phyloP scores from a whole-genome alignment of 2,329 filamentous ascomycete genomes.

The Leptographium radiaticola region DNA sequence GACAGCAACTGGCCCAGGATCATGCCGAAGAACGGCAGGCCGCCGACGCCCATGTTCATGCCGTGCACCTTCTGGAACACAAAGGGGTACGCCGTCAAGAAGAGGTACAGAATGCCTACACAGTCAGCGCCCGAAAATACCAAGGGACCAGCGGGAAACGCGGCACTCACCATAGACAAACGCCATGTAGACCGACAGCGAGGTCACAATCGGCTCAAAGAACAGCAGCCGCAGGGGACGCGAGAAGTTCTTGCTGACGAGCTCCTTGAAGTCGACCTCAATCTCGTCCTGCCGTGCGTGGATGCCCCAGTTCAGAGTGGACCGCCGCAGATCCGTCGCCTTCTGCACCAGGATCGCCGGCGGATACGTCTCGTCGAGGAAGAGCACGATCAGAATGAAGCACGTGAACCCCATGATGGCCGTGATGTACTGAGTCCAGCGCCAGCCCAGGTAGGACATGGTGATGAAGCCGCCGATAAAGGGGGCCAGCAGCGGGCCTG shows the following conservation, averaged over 20 bases:
- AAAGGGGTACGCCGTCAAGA: slow-evolving; percentile 72
- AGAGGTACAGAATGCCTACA: slow-evolving; percentile 58
- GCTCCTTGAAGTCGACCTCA: slow-evolving; percentile 50
- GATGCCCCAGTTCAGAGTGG: slow-evolving; percentile 57
- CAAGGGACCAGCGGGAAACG: no score
- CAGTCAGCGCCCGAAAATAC: not conserved
- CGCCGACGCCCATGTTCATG: slow-evolving; percentile 55
- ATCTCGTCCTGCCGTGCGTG: slow-evolving; percentile 62
- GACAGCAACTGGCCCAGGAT: slow-evolving; percentile 59
- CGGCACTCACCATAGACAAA: slow-evolving; percentile 48
- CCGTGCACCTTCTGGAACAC: slow-evolving; percentile 64
- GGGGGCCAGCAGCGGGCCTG: slow-evolving; percentile 53
- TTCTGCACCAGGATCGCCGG: slow-evolving; percentile 50
- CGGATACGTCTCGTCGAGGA: slow-evolving; percentile 58
- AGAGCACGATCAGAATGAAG: slow-evolving; percentile 45
- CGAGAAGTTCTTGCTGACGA: slow-evolving; percentile 53
- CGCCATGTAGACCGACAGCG: slow-evolving; percentile 58
- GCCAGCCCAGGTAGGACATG: slow-evolving; percentile 52
- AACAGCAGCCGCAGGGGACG: slow-evolving; percentile 53
- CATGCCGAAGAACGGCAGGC: slow-evolving; percentile 79
- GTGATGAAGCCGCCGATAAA: slow-evolving; percentile 58
- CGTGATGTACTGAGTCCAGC: slow-evolving; percentile 56
- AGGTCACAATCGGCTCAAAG: slow-evolving; percentile 54
- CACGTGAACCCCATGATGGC: slow-evolving; percentile 51
- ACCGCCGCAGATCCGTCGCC: slow-evolving; percentile 46